phyloP scores from a whole-genome alignment of 2,329 filamentous ascomycete genomes.

The Scedosporium boydii region DNA sequence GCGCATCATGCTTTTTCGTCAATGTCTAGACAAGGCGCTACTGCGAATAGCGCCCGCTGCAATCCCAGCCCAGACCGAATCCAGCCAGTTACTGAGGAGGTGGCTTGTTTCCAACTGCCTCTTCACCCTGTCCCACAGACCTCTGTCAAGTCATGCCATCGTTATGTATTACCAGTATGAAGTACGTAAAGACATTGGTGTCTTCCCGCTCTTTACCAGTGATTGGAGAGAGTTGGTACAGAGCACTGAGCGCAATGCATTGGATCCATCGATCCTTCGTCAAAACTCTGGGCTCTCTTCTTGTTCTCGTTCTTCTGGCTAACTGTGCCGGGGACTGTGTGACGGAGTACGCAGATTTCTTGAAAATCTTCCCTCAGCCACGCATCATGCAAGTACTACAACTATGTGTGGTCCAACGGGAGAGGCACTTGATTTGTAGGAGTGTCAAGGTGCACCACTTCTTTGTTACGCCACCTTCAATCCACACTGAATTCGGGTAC shows the following conservation, averaged over 20 bases:
- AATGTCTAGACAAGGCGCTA: background rate
- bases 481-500: too few species aligned
- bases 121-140: background rate
- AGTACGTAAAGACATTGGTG: background rate
- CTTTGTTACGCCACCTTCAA: too few species aligned
- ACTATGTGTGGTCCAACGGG: too few species aligned
- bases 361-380: too few species aligned
- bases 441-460: too few species aligned
- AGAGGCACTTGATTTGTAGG: too few species aligned
- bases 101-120: background rate
- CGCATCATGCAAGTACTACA: too few species aligned
- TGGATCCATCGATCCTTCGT: background rate
- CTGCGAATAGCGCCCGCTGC: background rate
- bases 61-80: background rate
- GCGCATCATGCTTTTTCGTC: background rate
- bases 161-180: background rate
- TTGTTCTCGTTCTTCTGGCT: too few species aligned
- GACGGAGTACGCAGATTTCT: too few species aligned
- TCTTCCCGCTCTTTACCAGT: background rate
- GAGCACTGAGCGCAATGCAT: background rate
- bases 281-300: too few species aligned
- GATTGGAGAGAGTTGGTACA: background rate
- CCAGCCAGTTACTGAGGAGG: background rate
- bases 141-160: background rate
- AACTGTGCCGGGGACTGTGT: too few species aligned